phyloP scores from a whole-genome alignment of 768 basidiomycete species.

The Pilatotrama ljubarskyi region DNA sequence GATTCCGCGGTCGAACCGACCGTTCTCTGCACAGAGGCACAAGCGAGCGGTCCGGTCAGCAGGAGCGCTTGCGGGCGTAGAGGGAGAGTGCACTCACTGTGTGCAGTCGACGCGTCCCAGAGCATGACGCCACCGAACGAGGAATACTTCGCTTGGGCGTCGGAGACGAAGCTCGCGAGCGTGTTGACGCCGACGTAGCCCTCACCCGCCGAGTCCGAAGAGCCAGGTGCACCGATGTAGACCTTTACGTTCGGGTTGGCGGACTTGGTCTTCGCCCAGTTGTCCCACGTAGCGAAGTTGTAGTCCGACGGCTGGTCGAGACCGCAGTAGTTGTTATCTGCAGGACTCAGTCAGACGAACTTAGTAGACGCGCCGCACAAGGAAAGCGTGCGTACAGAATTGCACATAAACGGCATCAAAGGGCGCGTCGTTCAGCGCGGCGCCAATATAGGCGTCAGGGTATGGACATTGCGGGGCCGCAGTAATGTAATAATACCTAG shows the following conservation, averaged over 20 bases:
- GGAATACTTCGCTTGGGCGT: slow-evolving; percentile 56
- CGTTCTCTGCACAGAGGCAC: slow-evolving; percentile 21
- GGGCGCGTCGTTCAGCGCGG: slow-evolving; percentile 54
- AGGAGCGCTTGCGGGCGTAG: not conserved
- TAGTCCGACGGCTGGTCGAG: slow-evolving; percentile 48
- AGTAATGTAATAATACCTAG: slow-evolving; percentile 59
- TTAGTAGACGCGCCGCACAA: not conserved
- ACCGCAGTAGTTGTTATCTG: slow-evolving; percentile 60
- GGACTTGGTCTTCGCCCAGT: slow-evolving; percentile 59
- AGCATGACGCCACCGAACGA: slow-evolving; percentile 61
- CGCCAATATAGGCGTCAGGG: slow-evolving; percentile 57
- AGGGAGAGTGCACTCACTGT: slow-evolving; percentile 8
- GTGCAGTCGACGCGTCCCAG: slow-evolving; percentile 35
- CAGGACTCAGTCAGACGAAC: not conserved
- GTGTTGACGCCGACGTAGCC: slow-evolving; percentile 52
- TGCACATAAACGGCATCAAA: slow-evolving; percentile 79
- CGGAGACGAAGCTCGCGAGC: slow-evolving; percentile 44
- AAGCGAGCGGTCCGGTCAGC: not conserved
- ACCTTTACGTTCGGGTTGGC: slow-evolving; percentile 61
- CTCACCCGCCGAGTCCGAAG: slow-evolving; percentile 53
- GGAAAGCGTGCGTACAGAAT: slow-evolving; percentile 46
- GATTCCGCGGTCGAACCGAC: slow-evolving; percentile 26
- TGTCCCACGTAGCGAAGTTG: slow-evolving; percentile 61
- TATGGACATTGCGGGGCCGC: slow-evolving; percentile 70
- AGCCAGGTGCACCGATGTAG: slow-evolving; percentile 64